Evolutionary conservation across 768 basidiomycete species (phyloP).

Genomic region (Trametes maxima): DNA sequence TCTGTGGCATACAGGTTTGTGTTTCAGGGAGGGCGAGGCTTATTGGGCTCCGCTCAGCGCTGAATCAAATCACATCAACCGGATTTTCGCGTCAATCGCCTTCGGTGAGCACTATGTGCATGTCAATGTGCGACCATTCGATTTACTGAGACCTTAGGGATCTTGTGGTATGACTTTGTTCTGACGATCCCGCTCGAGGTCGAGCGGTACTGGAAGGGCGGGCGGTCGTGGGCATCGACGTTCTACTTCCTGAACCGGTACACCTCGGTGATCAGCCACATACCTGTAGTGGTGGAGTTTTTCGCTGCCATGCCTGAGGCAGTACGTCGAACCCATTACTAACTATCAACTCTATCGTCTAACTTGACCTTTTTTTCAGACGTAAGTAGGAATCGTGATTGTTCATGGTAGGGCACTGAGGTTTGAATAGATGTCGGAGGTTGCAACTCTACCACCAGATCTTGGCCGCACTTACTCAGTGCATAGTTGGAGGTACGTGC

Average conservation of each 20-base stretch:
- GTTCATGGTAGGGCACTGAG: not conserved
- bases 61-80: slow-evolving; percentile 8
- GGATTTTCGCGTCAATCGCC: slow-evolving; percentile 3
- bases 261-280: slow-evolving; percentile 11
- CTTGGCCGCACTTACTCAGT: slow-evolving; percentile 7
- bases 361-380: no score
- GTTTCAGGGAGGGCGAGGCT: not conserved
- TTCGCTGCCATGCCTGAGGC: slow-evolving; percentile 4
- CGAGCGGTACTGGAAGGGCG: slow-evolving; percentile 12
- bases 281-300: slow-evolving; percentile 11
- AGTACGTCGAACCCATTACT: not conserved
- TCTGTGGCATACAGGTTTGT: not conserved
- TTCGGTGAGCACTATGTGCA: not conserved
- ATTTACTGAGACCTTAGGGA: not conserved
- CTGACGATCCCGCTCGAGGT: slow-evolving; percentile 8
- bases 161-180: slow-evolving; percentile 10
- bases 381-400: not conserved
- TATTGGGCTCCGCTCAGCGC: not conserved
- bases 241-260: slow-evolving; percentile 15
- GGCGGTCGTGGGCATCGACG: slow-evolving; percentile 3
- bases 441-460: slow-evolving; percentile 8
- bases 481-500: not conserved
- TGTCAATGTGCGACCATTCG: not conserved
- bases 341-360: not conserved
- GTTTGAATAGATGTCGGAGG: slow-evolving; percentile 1